phyloP scores from a whole-genome alignment of 352 stramenopile genomes.

The Pythium phragmiticola region DNA sequence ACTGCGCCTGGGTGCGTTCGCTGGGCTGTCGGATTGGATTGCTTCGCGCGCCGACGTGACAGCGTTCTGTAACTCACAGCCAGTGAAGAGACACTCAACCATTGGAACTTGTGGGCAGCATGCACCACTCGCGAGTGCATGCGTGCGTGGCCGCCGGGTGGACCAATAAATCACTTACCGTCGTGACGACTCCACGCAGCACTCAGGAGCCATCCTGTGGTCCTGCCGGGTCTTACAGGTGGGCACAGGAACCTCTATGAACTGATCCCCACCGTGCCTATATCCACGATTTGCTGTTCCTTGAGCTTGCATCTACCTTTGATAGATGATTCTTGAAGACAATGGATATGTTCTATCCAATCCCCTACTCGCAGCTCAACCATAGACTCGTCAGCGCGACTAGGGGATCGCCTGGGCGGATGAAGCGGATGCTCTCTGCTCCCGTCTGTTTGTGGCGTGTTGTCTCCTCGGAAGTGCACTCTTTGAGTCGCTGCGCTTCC shows the following conservation, averaged over 20 bases:
- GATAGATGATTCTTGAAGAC: constrained; percentile 6
- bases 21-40: too few relatives aligned
- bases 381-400: constrained; percentile 14
- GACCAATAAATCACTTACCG: constrained; percentile 8
- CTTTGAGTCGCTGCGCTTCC: neutral
- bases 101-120: neutral
- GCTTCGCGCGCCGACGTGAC: too few relatives aligned
- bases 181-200: constrained; percentile 6
- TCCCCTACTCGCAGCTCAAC: constrained; percentile 9
- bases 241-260: neutral
- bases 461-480: constrained; percentile 23
- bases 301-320: neutral
- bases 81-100: constrained; percentile 19
- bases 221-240: neutral
- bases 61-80: too few relatives aligned
- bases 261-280: neutral
- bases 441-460: constrained; percentile 22
- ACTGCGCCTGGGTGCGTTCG: too few relatives aligned
- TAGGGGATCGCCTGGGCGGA: constrained; percentile 10
- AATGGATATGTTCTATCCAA: constrained; percentile 2
- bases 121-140: constrained; percentile 12
- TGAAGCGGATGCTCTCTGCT: constrained; percentile 5
- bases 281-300: neutral
- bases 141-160: constrained; percentile 7
- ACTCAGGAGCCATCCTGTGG: neutral